Evolutionary conservation across 208 protist species (phyloP).

Genomic region (Angomonas deanei): DNA sequence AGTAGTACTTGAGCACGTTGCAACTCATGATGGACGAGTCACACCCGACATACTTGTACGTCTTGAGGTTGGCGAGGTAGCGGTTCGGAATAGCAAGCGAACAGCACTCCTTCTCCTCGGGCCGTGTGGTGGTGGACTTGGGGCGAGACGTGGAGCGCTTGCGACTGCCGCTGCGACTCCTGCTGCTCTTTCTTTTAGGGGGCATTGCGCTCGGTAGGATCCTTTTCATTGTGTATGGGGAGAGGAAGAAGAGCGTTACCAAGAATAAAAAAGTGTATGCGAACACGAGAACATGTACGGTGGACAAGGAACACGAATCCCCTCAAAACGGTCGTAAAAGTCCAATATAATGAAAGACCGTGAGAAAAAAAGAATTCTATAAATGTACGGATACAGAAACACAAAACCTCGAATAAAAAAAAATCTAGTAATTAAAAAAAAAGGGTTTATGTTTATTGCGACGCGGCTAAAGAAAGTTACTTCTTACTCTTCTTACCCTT

Average conservation of each 20-base stretch:
- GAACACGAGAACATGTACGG: too few species aligned
- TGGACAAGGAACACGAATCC: slow-evolving; percentile 4
- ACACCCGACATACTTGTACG: slow-evolving; percentile 75
- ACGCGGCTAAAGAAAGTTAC: background rate
- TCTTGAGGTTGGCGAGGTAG: slow-evolving; percentile 65
- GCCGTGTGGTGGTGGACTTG: background rate
- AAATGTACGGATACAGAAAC: slow-evolving; percentile 7
- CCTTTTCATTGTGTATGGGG: background rate
- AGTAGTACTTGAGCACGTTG: slow-evolving; percentile 80
- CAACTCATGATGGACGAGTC: slow-evolving; percentile 69
- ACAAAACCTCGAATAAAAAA: slow-evolving; percentile 6
- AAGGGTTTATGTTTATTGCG: background rate
- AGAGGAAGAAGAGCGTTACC: background rate
- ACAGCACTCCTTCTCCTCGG: background rate
- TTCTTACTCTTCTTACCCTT: slow-evolving; percentile 9
- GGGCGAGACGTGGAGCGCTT: background rate
- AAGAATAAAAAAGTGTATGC: slow-evolving; percentile 1
- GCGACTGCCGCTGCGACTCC: background rate
- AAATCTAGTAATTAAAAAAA: slow-evolving; percentile 6
- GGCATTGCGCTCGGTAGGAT: background rate
- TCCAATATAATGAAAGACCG: too few species aligned
- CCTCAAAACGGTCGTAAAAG: background rate
- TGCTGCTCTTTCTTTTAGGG: background rate
- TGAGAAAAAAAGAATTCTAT: background rate
- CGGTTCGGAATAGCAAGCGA: slow-evolving; percentile 29